Evolutionary conservation across 176 grass and related monocot species (phyloP).

Genomic region (Leersia perrieri): DNA sequence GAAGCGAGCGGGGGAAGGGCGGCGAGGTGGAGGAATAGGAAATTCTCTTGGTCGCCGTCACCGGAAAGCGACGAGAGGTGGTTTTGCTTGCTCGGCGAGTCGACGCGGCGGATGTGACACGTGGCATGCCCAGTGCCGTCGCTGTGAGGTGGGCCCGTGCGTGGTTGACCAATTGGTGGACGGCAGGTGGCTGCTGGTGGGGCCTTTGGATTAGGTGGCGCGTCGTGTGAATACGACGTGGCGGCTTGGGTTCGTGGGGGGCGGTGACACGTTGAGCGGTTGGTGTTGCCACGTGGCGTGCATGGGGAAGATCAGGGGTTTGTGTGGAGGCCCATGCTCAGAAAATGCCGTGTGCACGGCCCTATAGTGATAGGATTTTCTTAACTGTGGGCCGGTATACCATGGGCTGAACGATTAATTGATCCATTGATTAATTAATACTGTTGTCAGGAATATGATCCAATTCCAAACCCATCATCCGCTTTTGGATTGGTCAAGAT

Average conservation of each 20-base stretch:
- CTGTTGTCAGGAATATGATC: too few relatives aligned
- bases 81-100: too few relatives aligned
- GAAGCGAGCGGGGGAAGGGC: not conserved
- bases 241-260: not conserved
- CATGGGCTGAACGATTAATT: not conserved
- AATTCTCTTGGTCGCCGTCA: conserved; percentile 41
- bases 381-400: not conserved
- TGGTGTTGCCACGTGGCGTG: not conserved
- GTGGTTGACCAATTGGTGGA: not conserved
- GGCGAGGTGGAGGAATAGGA: not conserved
- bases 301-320: not conserved
- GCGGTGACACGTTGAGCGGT: not conserved
- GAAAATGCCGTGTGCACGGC: not conserved
- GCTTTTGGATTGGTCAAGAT: too few relatives aligned
- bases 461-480: too few relatives aligned
- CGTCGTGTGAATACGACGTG: conserved; percentile 2
- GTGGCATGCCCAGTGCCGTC: conserved; percentile 7
- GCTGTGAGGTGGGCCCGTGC: not conserved
- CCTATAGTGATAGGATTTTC: too few relatives aligned
- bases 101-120: too few relatives aligned
- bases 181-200: not conserved
- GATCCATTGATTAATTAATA: too few relatives aligned
- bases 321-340: not conserved
- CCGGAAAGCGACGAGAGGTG: conserved; percentile 41
- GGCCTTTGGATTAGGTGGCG: not conserved